Evolutionary conservation across 2,329 filamentous ascomycete genomes (phyloP), one percentile per base, ranked within the genome.

Genomic region (Calonectria montana): DNA sequence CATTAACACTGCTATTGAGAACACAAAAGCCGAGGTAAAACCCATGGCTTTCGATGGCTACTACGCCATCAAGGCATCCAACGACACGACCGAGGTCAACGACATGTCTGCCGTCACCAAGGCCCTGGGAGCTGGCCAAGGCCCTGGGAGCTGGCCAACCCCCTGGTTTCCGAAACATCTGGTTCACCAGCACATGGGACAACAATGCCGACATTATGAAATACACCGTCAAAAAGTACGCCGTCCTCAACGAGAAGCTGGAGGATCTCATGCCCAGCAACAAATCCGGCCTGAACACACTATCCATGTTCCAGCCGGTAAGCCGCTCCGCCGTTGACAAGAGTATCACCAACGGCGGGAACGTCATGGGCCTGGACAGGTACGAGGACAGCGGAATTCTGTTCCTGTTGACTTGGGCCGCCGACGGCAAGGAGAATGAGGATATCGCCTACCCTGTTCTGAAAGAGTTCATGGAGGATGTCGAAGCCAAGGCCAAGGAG

Each of bases 161-260:
- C 0, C 37, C 78, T 18, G 79, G 81, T 18, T 79, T 80, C 69
- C 75, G 75, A 47, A 81, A 82, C 53, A 77, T 78, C 1, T 86
- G 84, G 84, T 83, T 82, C 73, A 83, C 83, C 0, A 67, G 78
- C 10, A 75, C 80, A 0, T 81, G 84, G 72, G 81, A 83, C 63
- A 85, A 84, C 67, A 81, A 84, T 57, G 75, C 79, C 0, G 78
- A 78, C 25, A 78, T 84, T 7, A 75, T 86, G 21, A 69, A 75
- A 31, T 82, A 83, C 50, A 81, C 82, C 7, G 75, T 78, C 1
- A 77, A 81, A 1, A 78, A 81, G 63, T 82, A 82, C 72, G 73
- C 80, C 18, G 48, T 73, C 18, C 74, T 85, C 10, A 80, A 78
- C 61, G 45, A 72, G 18, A 71, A 79, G 13, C 75, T 81, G 1